These are phyloP conservation scores for Elaphomyces granulatus DNA, from an alignment of 495 filamentous ascomycete genomes.

Conservation along the genomic window DNA sequence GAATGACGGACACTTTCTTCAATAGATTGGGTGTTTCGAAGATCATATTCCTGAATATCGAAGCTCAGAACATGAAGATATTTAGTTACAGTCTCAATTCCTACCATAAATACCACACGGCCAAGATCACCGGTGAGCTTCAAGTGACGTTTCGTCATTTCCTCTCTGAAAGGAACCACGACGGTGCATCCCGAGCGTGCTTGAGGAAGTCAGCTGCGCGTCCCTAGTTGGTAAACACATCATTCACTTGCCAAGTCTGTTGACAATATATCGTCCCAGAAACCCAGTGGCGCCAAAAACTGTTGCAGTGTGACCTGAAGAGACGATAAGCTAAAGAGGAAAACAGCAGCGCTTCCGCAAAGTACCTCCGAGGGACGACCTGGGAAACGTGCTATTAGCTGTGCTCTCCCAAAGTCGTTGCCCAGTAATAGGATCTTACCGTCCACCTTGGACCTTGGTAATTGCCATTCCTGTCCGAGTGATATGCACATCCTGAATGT, in stretches of 20 bases:
- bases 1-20: slow-evolving; percentile 95
- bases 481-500: slow-evolving; percentile 66
- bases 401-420: slow-evolving; percentile 1
- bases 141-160: slow-evolving; percentile 93
- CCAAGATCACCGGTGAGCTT: slow-evolving; percentile 92
- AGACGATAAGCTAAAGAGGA: slow-evolving; percentile 15
- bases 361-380: slow-evolving; percentile 74
- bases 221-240: neutral
- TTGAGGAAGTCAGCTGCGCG: slow-evolving; percentile 32
- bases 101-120: slow-evolving; percentile 68
- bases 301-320: slow-evolving; percentile 78
- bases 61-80: slow-evolving; percentile 1
- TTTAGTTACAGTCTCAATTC: slow-evolving; percentile 9
- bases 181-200: slow-evolving; percentile 86
- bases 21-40: slow-evolving; percentile 88
- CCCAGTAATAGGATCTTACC: slow-evolving; percentile 38
- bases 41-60: slow-evolving; percentile 65
- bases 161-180: slow-evolving; percentile 85
- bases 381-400: slow-evolving; percentile 25
- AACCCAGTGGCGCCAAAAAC: slow-evolving; percentile 97
- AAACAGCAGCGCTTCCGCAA: slow-evolving; percentile 13
- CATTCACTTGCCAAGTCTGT: slow-evolving; percentile 66
- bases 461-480: slow-evolving; percentile 80
- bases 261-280: slow-evolving; percentile 94
- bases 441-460: slow-evolving; percentile 65